Conservation (phyloP, 768 basidiomycete species). For the Kwoniella dejecticola region DNA sequence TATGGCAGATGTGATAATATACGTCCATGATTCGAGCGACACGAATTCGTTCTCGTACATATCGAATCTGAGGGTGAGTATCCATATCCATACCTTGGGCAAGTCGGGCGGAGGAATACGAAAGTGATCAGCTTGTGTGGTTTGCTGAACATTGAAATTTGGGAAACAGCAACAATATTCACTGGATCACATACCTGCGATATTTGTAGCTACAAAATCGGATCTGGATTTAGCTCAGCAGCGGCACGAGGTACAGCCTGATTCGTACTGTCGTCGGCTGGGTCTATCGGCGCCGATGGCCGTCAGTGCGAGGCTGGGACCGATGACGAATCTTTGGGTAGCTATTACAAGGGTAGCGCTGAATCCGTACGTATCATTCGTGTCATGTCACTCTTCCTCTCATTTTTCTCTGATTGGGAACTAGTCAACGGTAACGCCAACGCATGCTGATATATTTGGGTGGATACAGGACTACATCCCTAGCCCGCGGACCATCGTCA, state of each 20-base stretch:
- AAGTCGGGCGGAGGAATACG: neutral
- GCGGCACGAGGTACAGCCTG: constrained; percentile 97
- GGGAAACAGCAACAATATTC: constrained; percentile 86
- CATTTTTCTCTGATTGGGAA: too few relatives aligned
- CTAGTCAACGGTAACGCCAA: too few relatives aligned
- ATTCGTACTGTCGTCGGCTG: constrained; percentile 88
- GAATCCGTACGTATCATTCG: constrained; percentile 41
- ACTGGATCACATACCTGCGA: constrained; percentile 87
- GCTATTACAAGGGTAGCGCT: constrained; percentile 50
- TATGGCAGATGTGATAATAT: constrained; percentile 88
- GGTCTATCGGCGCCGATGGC: constrained; percentile 91
- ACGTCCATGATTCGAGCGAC: constrained; percentile 96
- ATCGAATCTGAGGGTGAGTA: constrained; percentile 82
- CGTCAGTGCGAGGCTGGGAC: constrained; percentile 78
- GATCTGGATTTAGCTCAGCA: constrained; percentile 95
- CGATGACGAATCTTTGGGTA: constrained; percentile 53
- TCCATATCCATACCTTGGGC: too few relatives aligned
- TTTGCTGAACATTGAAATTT: constrained; percentile 1
- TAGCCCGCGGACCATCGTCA: constrained; percentile 44
- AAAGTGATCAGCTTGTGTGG: constrained; percentile 6
- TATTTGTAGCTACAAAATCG: constrained; percentile 98
- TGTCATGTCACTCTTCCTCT: too few relatives aligned
- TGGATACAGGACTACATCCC: constrained; percentile 40
- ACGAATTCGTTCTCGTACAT: constrained; percentile 99
- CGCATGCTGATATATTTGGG: too few relatives aligned